These are phyloP conservation scores for Malassezia sp. DNA, from an alignment of 1,284 basidiomycete genomes.

Conservation along the genomic window DNA sequence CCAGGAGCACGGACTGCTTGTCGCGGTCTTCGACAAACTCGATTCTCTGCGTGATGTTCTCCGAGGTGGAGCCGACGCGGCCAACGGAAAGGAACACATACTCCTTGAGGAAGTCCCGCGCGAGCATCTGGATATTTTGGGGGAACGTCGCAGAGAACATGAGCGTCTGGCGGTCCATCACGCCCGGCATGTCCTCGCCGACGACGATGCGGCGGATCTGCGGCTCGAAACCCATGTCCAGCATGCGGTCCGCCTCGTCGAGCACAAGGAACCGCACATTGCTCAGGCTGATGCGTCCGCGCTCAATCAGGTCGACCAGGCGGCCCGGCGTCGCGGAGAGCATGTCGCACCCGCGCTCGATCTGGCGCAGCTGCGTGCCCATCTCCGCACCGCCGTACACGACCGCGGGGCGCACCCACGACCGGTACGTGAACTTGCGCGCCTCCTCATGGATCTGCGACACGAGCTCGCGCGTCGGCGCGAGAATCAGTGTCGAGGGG, in stretches of 20 bases:
- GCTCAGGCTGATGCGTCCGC: slow-evolving; percentile 86
- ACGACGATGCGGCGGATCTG: slow-evolving; percentile 97
- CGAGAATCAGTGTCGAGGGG: slow-evolving; percentile 89
- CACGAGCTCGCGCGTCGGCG: slow-evolving; percentile 94
- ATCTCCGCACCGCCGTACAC: slow-evolving; percentile 99
- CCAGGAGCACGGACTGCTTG: slow-evolving; percentile 91
- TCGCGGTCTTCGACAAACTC: slow-evolving; percentile 96
- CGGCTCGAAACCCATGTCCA: slow-evolving; percentile 99
- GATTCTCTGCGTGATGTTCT: slow-evolving; percentile 97
- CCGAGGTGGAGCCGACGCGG: slow-evolving; percentile 92
- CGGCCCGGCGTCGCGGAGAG: slow-evolving; percentile 97
- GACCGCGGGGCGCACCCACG: slow-evolving; percentile 96
- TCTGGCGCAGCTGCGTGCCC: slow-evolving; percentile 78
- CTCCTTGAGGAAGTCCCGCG: slow-evolving; percentile 67
- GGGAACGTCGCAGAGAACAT: slow-evolving; percentile 99
- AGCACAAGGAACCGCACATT: slow-evolving; percentile 97
- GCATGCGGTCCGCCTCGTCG: slow-evolving; percentile 98
- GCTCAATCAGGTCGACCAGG: slow-evolving; percentile 95
- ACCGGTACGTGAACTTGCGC: slow-evolving; percentile 96
- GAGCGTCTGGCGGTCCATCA: slow-evolving; percentile 85
- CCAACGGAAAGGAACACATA: slow-evolving; percentile 98
- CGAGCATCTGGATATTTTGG: slow-evolving; percentile 93
- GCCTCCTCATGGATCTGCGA: slow-evolving; percentile 99
- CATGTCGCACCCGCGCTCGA: slow-evolving; percentile 93
- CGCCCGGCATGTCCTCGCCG: slow-evolving; percentile 93